These are phyloP conservation scores for Fusarium sp. DNA, from an alignment of 2,329 filamentous ascomycete genomes.

Conservation along the genomic window DNA sequence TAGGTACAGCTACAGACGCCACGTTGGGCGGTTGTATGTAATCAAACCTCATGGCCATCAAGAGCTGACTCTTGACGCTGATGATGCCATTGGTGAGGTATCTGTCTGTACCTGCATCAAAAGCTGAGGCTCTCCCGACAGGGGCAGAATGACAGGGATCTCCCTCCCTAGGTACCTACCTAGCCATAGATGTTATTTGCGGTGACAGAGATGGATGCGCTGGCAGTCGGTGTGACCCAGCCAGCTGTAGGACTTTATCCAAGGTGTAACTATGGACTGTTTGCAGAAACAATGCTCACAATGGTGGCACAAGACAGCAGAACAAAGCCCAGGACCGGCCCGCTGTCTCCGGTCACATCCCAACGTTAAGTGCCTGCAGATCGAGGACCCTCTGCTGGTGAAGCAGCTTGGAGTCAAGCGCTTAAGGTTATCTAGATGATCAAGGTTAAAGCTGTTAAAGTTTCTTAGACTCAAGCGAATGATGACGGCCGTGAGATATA, in stretches of 20 bases:
- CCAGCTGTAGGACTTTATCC: constrained; percentile 8
- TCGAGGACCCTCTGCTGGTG: constrained; percentile 20
- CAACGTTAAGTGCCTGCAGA: constrained; percentile 36
- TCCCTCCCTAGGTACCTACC: not conserved
- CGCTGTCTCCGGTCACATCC: constrained; percentile 9
- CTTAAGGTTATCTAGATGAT: constrained; percentile 13
- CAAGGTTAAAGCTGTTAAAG: constrained; percentile 11
- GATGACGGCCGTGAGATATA: too few relatives aligned
- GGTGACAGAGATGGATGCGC: constrained; percentile 36
- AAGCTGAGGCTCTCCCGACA: constrained; percentile 13
- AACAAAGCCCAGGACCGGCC: constrained; percentile 17
- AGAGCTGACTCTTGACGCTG: not conserved
- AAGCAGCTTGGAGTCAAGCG: constrained; percentile 16
- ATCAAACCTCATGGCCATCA: constrained; percentile 1
- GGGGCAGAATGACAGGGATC: constrained; percentile 13
- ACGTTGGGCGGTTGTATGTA: constrained; percentile 14
- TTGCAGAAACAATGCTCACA: not conserved
- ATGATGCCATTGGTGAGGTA: not conserved
- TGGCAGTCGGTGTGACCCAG: constrained; percentile 26
- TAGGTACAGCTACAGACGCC: constrained; percentile 13
- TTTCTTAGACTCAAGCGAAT: not conserved
- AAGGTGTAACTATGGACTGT: too few relatives aligned
- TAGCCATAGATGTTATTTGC: not conserved
- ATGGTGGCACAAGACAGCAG: constrained; percentile 9
- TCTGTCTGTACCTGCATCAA: constrained; percentile 30